These are phyloP conservation scores for Apiospora arundinis DNA, from an alignment of 2,329 filamentous ascomycete genomes.

Conservation along the genomic window DNA sequence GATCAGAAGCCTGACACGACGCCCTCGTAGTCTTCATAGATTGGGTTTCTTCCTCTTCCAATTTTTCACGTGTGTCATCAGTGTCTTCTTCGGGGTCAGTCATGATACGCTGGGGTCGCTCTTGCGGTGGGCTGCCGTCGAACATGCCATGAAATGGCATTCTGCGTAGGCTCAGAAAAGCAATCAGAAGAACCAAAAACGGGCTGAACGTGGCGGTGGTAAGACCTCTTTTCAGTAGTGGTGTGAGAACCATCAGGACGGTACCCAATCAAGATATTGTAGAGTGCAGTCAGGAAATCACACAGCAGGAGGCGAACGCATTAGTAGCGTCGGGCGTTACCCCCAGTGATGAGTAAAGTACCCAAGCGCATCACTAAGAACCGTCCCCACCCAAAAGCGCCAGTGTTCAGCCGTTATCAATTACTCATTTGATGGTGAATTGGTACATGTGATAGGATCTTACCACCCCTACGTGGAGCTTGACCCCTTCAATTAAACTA, in stretches of 20 bases:
- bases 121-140: too few relatives aligned
- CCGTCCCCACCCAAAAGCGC: background rate
- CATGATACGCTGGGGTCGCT: background rate
- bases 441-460: background rate
- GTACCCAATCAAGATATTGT: background rate
- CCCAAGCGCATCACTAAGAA: background rate
- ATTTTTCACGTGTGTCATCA: constrained; percentile 2
- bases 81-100: constrained; percentile 6
- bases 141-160: too few relatives aligned
- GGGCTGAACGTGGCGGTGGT: too few relatives aligned
- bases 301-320: background rate
- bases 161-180: too few relatives aligned
- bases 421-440: background rate
- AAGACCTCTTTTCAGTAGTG: background rate
- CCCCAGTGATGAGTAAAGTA: background rate
- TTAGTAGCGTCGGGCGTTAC: background rate
- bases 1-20: background rate
- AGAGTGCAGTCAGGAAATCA: background rate
- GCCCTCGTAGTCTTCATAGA: constrained; percentile 13
- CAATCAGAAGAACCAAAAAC: too few relatives aligned
- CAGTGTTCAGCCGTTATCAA: background rate
- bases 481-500: background rate
- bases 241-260: background rate
- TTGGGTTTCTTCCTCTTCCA: background rate
- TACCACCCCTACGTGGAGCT: constrained; percentile 1